Evolutionary conservation across 2,329 filamentous ascomycete genomes (phyloP).

Genomic region (Cytospora leucostoma): DNA sequence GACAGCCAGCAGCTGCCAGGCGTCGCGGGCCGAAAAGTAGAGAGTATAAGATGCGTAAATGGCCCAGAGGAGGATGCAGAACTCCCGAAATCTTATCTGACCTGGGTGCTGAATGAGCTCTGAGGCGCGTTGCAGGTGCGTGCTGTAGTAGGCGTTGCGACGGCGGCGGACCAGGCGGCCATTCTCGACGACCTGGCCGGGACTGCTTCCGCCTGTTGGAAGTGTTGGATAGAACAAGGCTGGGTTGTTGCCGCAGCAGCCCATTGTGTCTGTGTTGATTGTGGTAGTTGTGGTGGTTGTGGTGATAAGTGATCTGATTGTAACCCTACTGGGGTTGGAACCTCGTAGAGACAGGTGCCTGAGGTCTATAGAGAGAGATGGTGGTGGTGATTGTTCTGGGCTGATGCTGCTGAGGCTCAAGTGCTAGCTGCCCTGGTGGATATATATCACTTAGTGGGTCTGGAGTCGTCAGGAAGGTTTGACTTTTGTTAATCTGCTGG

Average conservation of each 20-base stretch:
- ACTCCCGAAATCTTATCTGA: conserved; percentile 27
- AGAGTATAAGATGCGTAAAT: conserved; percentile 22
- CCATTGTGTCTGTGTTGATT: background rate
- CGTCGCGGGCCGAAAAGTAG: conserved; percentile 10
- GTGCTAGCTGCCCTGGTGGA: no score
- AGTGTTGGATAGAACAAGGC: background rate
- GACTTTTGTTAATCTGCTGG: no score
- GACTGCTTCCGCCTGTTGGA: background rate
- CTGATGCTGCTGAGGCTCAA: no score
- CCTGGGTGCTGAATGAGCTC: conserved; percentile 26
- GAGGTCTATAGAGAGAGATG: no score
- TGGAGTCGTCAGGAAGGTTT: no score
- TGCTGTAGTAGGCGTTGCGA: conserved; percentile 27
- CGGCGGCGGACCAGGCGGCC: conserved; percentile 12
- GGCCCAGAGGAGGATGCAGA: conserved; percentile 16
- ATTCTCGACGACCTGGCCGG: background rate
- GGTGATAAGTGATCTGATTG: background rate
- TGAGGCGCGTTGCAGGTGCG: conserved; percentile 27
- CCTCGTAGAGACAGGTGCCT: no score
- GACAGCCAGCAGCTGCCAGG: conserved; percentile 21
- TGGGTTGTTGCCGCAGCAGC: background rate
- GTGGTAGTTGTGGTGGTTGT: background rate
- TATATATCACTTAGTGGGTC: no score
- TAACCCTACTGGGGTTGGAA: background rate
- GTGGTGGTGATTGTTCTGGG: no score